Conservation (phyloP, 2,329 filamentous ascomycete species). For the Colletotrichum ledebouriae region DNA sequence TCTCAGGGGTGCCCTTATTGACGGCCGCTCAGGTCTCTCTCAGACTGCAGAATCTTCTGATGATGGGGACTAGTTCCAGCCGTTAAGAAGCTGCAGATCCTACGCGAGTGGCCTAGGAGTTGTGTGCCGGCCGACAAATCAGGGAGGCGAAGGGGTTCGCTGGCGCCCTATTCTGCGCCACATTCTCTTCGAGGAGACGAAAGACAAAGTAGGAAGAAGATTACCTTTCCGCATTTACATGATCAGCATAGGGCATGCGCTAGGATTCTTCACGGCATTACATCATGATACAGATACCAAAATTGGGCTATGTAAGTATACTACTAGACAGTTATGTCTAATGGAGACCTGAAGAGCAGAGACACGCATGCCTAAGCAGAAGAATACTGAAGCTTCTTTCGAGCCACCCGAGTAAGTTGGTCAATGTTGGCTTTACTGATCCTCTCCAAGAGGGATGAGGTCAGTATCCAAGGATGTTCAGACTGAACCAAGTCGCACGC, state of each 20-base stretch:
- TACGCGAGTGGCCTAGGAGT: conserved; percentile 13
- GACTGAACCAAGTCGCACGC: no score
- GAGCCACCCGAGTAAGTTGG: no score
- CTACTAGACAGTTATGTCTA: conserved; percentile 26
- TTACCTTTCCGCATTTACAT: conserved; percentile 28
- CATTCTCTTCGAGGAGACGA: neutral
- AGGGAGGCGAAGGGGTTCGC: neutral
- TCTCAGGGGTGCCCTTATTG: conserved; percentile 42
- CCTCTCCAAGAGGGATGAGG: no score
- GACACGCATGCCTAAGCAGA: no score
- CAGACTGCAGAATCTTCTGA: conserved; percentile 44
- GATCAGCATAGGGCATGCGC: conserved; percentile 30
- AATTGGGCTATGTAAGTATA: conserved; percentile 31
- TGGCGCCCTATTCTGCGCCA: neutral
- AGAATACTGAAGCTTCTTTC: no score
- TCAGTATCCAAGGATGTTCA: no score
- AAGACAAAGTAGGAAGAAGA: neutral
- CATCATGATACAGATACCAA: conserved; percentile 41
- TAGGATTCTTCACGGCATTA: conserved; percentile 18
- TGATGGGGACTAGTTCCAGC: conserved; percentile 37
- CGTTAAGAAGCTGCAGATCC: neutral
- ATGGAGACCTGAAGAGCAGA: conserved; percentile 7
- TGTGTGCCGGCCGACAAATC: neutral
- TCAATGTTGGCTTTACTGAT: no score
- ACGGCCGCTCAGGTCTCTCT: conserved; percentile 44